These are phyloP conservation scores for Eremothecium sinecaudum DNA, from an alignment of 1,139 yeast genomes.

Conservation along the genomic window DNA sequence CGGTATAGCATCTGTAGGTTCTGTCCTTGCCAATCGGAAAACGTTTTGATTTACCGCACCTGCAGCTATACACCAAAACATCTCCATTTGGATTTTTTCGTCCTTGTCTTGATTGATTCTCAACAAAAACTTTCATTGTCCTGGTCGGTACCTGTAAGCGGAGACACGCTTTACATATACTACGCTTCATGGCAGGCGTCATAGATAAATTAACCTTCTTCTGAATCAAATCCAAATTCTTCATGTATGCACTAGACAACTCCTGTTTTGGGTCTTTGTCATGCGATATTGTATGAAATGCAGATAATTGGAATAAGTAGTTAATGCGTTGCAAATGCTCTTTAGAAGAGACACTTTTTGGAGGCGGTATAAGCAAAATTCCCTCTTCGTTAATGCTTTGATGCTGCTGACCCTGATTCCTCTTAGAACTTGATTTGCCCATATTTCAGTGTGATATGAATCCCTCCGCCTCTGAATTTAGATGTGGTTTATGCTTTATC, in stretches of 20 bases:
- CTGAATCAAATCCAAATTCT: constrained; percentile 21
- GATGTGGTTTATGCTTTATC: too few species aligned
- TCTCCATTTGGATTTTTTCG: constrained; percentile 10
- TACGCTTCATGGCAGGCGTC: constrained; percentile 24
- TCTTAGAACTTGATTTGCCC: too few species aligned
- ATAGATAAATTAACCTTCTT: constrained; percentile 23
- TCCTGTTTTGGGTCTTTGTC: constrained; percentile 10
- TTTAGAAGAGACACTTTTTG: constrained; percentile 19
- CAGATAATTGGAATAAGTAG: constrained; percentile 24
- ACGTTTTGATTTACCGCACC: constrained; percentile 20
- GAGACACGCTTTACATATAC: constrained; percentile 24
- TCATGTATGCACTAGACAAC: constrained; percentile 20
- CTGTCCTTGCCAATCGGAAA: constrained; percentile 22
- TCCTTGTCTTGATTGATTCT: constrained; percentile 8
- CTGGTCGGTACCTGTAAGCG: constrained; percentile 16
- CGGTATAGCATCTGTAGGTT: constrained; percentile 19
- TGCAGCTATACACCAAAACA: constrained; percentile 16
- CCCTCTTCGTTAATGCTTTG: constrained; percentile 17
- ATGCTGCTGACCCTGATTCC: too few species aligned
- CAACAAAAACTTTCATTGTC: constrained; percentile 9
- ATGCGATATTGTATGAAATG: constrained; percentile 13
- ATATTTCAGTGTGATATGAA: too few species aligned
- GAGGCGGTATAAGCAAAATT: constrained; percentile 15
- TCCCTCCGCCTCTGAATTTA: too few species aligned
- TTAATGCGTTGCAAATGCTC: constrained; percentile 27